phyloP scores from a whole-genome alignment of 305 asterid genomes.

The Coffea humblotiana region DNA sequence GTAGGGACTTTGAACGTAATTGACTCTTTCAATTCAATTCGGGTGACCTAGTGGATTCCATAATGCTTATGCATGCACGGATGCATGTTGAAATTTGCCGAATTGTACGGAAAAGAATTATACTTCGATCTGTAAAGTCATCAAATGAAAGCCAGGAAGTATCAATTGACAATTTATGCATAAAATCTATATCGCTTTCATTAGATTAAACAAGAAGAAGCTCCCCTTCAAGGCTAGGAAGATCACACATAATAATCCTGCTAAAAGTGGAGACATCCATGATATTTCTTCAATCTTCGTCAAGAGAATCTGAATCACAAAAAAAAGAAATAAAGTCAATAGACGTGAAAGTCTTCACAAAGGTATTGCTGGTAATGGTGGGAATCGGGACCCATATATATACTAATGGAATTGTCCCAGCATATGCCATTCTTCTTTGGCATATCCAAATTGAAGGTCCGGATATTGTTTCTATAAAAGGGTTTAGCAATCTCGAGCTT shows the following conservation, averaged over 20 bases:
- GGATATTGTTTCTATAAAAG: neutral
- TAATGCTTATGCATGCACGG: neutral
- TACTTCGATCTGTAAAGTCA: neutral
- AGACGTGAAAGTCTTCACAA: neutral
- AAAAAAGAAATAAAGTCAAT: neutral
- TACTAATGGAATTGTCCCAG: neutral
- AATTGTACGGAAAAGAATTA: neutral
- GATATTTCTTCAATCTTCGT: neutral
- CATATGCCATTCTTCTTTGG: neutral
- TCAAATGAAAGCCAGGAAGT: neutral
- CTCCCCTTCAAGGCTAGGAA: neutral
- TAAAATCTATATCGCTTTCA: neutral
- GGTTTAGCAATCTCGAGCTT: neutral
- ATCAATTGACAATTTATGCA: neutral
- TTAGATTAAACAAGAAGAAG: neutral
- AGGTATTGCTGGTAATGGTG: neutral
- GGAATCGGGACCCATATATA: conserved; percentile 6
- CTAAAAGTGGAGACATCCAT: neutral
- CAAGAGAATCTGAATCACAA: neutral
- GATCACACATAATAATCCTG: neutral
- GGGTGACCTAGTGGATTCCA: too few species aligned
- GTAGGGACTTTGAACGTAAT: neutral
- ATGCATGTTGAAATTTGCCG: neutral
- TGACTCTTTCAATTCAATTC: neutral
- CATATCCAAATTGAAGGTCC: neutral